phyloP scores from a whole-genome alignment of 768 basidiomycete species.

The Tricholoma flavovirens region DNA sequence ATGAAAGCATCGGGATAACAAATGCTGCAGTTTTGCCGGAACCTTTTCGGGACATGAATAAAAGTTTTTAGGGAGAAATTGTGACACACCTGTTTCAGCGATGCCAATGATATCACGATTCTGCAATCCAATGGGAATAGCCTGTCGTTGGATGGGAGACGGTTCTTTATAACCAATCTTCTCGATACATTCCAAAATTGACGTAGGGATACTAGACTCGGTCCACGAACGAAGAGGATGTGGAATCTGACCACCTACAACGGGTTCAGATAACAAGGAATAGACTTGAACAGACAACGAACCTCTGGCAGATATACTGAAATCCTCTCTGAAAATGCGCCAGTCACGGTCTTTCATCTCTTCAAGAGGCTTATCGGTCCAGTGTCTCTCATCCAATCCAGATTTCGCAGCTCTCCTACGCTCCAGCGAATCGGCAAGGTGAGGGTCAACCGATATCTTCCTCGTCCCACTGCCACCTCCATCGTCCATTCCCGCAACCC shows the following conservation, averaged over 20 bases:
- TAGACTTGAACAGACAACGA: conserved; percentile 10
- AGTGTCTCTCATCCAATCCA: conserved; percentile 91
- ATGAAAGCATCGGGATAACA: conserved; percentile 95
- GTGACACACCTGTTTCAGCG: conserved; percentile 82
- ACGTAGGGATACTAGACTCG: conserved; percentile 77
- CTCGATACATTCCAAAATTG: conserved; percentile 80
- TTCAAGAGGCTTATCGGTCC: conserved; percentile 87
- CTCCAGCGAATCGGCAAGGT: conserved; percentile 80
- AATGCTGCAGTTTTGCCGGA: conserved; percentile 99
- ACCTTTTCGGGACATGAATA: conserved; percentile 42
- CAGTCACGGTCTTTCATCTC: conserved; percentile 99
- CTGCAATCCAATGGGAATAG: conserved; percentile 97
- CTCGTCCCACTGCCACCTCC: conserved; percentile 44
- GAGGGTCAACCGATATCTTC: conserved; percentile 31
- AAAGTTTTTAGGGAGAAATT: conserved; percentile 1
- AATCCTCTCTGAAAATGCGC: conserved; percentile 99
- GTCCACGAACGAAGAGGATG: conserved; percentile 90
- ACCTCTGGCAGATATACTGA: conserved; percentile 93
- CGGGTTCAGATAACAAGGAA: conserved; percentile 1
- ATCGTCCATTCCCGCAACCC: conserved; percentile 84
- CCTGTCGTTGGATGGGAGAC: conserved; percentile 94
- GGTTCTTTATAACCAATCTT: conserved; percentile 96
- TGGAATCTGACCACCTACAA: conserved; percentile 83
- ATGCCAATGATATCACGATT: conserved; percentile 98
- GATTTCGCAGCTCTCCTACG: conserved; percentile 73